phyloP scores from a whole-genome alignment of 148 eudicot genomes.

The Silene latifolia region DNA sequence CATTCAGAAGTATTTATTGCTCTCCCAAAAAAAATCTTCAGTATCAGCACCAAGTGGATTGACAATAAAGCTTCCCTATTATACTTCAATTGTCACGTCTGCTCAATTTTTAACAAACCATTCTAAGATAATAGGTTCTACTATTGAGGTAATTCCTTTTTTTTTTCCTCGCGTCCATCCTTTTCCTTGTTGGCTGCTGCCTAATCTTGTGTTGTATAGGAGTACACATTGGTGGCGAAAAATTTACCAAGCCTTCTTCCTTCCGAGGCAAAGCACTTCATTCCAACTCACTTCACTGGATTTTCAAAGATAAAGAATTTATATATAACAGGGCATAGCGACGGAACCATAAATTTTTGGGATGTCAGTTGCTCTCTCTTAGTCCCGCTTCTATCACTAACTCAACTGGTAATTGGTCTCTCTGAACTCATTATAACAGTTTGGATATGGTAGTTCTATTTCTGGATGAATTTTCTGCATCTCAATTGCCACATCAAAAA shows the following conservation, averaged over 20 bases:
- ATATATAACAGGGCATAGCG: conserved; percentile 77
- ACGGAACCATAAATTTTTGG: conserved; percentile 87
- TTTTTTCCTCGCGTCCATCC: not conserved
- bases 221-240: conserved; percentile 32
- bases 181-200: conserved; percentile 2
- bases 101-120: conserved; percentile 53
- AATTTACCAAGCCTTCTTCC: conserved; percentile 61
- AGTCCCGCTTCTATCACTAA: conserved; percentile 63
- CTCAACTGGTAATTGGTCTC: conserved; percentile 61
- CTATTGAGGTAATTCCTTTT: conserved; percentile 47
- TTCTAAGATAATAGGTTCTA: conserved; percentile 31
- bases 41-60: conserved; percentile 71
- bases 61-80: conserved; percentile 61
- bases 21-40: conserved; percentile 56
- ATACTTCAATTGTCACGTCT: conserved; percentile 54
- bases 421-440: not conserved
- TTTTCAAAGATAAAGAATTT: conserved; percentile 64
- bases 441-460: not conserved
- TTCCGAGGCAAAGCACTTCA: conserved; percentile 45
- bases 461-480: not conserved
- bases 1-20: conserved; percentile 73
- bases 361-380: conserved; percentile 70
- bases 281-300: conserved; percentile 48
- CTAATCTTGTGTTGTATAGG: conserved; percentile 40
- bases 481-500: not conserved